Evolutionary conservation across 177 flowering plant species (phyloP).

Genomic region (Telopea speciosissima): DNA sequence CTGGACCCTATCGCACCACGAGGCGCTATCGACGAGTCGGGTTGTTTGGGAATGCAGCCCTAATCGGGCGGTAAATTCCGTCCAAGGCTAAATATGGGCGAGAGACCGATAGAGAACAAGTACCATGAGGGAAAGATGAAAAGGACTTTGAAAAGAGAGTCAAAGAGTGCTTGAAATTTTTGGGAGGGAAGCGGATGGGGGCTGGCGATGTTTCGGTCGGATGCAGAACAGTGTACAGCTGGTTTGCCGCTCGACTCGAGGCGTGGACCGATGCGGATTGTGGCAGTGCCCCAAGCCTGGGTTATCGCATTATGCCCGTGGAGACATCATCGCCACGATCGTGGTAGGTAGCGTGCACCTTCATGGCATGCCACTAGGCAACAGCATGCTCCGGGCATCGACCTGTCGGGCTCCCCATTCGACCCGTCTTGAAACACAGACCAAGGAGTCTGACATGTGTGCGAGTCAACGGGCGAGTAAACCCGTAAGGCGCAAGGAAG

Average conservation of each 20-base stretch:
- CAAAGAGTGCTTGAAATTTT: constrained; percentile 27
- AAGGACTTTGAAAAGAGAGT: constrained; percentile 29
- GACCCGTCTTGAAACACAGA: not conserved
- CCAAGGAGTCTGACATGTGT: not conserved
- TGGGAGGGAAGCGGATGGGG: constrained; percentile 27
- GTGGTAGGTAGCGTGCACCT: no score
- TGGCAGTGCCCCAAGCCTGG: no score
- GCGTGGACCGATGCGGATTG: no score
- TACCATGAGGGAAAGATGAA: constrained; percentile 21
- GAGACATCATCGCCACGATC: no score
- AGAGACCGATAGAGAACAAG: constrained; percentile 11
- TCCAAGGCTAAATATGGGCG: constrained; percentile 6
- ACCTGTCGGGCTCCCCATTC: no score
- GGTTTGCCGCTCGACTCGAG: not conserved
- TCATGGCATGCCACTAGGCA: no score
- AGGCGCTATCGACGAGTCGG: not conserved
- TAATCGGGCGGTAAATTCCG: not conserved
- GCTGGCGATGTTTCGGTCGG: constrained; percentile 21
- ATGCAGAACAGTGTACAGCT: no score
- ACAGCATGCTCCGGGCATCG: no score
- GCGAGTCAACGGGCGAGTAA: not conserved
- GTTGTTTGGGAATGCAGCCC: not conserved
- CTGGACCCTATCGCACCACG: not conserved
- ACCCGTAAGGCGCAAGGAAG: not conserved
- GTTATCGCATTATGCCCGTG: no score